phyloP scores from a whole-genome alignment of 495 filamentous ascomycete species.

The Podospora didyma region DNA sequence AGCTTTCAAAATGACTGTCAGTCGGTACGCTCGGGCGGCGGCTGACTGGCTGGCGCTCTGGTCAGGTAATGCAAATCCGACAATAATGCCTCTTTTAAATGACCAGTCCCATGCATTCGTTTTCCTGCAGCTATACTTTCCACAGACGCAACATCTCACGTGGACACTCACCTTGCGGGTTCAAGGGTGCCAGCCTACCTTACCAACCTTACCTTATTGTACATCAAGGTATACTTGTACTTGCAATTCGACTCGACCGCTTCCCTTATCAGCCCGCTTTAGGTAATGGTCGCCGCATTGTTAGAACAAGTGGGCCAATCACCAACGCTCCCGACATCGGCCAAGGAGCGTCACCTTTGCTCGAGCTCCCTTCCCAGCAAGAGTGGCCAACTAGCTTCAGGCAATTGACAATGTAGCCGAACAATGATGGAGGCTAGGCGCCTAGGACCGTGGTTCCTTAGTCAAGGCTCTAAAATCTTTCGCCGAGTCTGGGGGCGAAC shows the following conservation, averaged over 20 bases:
- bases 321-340: constrained; percentile 23
- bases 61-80: background rate
- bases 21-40: background rate
- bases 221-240: too few relatives aligned
- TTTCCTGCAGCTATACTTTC: background rate
- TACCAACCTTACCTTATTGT: too few relatives aligned
- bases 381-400: constrained; percentile 12
- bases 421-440: constrained; percentile 7
- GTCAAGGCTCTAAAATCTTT: constrained; percentile 18
- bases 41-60: too few relatives aligned
- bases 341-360: constrained; percentile 9
- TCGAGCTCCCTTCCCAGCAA: constrained; percentile 12
- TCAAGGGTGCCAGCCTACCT: too few relatives aligned
- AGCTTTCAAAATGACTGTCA: background rate
- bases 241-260: background rate
- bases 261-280: constrained; percentile 30
- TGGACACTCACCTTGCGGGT: constrained; percentile 8
- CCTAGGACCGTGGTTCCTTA: constrained; percentile 9
- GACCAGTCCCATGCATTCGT: background rate
- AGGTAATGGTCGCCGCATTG: constrained; percentile 23
- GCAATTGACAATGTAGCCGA: constrained; percentile 8
- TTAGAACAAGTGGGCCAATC: constrained; percentile 14
- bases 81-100: background rate
- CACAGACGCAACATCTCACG: constrained; percentile 19
- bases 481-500: constrained; percentile 4